Base-by-base conservation (phyloP, 495 filamentous ascomycete species). In the Delitschia confertaspora region DNA sequence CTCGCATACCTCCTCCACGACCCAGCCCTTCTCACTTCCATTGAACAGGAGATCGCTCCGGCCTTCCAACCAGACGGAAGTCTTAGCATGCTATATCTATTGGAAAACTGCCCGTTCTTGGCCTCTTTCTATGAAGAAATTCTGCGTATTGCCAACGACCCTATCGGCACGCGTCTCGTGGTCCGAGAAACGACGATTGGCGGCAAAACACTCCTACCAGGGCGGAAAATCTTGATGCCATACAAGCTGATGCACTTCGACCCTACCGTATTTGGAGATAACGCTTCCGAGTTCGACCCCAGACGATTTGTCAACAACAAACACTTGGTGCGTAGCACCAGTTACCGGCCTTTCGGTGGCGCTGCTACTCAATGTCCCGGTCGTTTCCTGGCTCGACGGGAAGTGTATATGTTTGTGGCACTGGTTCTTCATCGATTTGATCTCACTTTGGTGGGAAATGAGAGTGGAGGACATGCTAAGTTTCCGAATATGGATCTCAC, bases 1-100 rank as follows among this genome's bases (percentile, higher is more conserved):
- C 6, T 63, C 9, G 17, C 46, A 4, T 44, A 61, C 32, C 34
- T 60, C 13, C 26, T 61, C 6, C 17, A 38, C 41, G 27, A 51
- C 1, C 40, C 38, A 2, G 31, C 8, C 5, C 42, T 65, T 6
- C 18, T 49, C 3, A 16, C 7, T n/a, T 19, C 22, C 3, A 45
- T 63, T 25, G 6, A 19, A 14, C 13, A 11, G 5, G 59, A 63
- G 42, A 52, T 52, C 10, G 14, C 42, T 18, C 24, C 33, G n/a
- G 34, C 47, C 11, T 20, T 48, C 27, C 14, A 38, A 14, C 17
- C 26, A 11, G 19, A 17, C 27, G 24, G 9, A 8, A n/a, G 17
- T 10, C 10, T 33, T 1, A 20, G 41, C 24, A 47, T 43, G 5
- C 30, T 35, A 11, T 47, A 52, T 38, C 45, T 58, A 3, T 38